phyloP scores from a whole-genome alignment of 2,329 filamentous ascomycete genomes.

The Byssothecium circinans region DNA sequence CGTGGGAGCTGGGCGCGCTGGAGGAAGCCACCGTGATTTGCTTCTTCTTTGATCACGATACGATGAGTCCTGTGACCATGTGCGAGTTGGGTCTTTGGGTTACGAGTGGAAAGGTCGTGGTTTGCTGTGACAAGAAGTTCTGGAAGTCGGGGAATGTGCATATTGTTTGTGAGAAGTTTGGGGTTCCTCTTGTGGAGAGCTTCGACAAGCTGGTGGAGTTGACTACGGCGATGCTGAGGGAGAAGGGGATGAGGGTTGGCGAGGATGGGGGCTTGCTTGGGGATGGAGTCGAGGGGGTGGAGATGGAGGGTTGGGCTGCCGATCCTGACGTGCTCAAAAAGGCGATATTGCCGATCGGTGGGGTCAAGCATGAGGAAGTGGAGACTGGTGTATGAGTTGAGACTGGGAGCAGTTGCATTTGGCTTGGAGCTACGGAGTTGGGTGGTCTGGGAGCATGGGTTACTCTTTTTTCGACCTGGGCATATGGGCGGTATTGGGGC shows the following conservation, averaged over 20 bases:
- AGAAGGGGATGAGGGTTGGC: constrained; percentile 30
- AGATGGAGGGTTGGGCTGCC: not conserved
- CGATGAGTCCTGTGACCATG: constrained; percentile 60
- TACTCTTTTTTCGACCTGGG: too few species aligned
- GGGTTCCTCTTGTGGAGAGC: constrained; percentile 49
- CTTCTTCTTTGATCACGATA: constrained; percentile 58
- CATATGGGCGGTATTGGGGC: too few species aligned
- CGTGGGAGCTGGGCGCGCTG: constrained; percentile 64
- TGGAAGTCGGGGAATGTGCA: constrained; percentile 64
- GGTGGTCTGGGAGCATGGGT: not conserved
- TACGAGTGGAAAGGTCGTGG: constrained; percentile 50
- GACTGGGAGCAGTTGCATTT: not conserved
- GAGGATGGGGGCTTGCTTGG: constrained; percentile 16
- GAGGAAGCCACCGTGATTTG: constrained; percentile 57
- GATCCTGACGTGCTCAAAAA: not conserved
- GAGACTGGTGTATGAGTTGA: not conserved
- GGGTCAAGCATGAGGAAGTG: not conserved
- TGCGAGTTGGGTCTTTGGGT: constrained; percentile 63
- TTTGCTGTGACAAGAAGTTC: constrained; percentile 57
- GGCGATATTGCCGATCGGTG: not conserved
- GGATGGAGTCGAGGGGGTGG: not conserved
- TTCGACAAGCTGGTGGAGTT: constrained; percentile 46
- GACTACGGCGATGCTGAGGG: constrained; percentile 38
- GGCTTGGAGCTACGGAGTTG: not conserved
- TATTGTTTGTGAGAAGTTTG: constrained; percentile 56